phyloP scores from a whole-genome alignment of 2,329 filamentous ascomycete species.

The Cercospora janseana region DNA sequence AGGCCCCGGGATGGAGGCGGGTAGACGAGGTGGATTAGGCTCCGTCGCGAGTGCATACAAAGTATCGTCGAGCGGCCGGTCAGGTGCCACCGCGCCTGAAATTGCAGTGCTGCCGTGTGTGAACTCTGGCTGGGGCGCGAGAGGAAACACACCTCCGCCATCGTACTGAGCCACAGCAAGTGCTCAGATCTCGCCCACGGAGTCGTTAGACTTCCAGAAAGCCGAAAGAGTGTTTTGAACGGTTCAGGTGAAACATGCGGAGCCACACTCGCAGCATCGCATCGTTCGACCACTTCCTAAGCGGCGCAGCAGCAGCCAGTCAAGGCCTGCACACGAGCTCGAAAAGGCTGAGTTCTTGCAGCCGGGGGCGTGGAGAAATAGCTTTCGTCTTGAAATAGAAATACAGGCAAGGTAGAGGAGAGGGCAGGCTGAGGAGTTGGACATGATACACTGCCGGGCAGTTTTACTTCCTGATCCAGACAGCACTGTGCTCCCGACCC shows the following conservation, averaged over 20 bases:
- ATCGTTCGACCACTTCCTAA: not conserved
- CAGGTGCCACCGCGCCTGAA: too few relatives aligned
- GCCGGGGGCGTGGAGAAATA: not conserved
- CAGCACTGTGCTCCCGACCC: not conserved
- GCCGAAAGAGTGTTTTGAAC: not conserved
- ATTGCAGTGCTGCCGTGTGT: too few relatives aligned
- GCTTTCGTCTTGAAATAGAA: not conserved
- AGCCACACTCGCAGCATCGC: constrained; percentile 1
- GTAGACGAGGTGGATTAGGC: too few relatives aligned
- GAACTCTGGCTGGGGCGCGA: too few relatives aligned
- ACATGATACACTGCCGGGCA: not conserved
- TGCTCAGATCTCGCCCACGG: not conserved
- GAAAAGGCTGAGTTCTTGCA: not conserved
- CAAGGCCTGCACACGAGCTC: not conserved
- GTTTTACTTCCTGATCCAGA: constrained; percentile 2
- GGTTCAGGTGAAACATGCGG: constrained; percentile 5
- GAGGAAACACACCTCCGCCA: not conserved
- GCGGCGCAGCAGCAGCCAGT: not conserved
- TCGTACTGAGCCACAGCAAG: not conserved
- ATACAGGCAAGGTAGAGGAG: not conserved
- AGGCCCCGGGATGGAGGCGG: too few relatives aligned
- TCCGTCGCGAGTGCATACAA: too few relatives aligned
- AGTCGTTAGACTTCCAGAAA: not conserved
- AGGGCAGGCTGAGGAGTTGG: not conserved
- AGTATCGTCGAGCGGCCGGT: too few relatives aligned